A percentile compares a stretch with the other conserved stretches of the same genome.
These are phyloP conservation scores for Lepraria neglecta DNA, from an alignment of 495 filamentous ascomycete genomes.

Conservation along the genomic window DNA sequence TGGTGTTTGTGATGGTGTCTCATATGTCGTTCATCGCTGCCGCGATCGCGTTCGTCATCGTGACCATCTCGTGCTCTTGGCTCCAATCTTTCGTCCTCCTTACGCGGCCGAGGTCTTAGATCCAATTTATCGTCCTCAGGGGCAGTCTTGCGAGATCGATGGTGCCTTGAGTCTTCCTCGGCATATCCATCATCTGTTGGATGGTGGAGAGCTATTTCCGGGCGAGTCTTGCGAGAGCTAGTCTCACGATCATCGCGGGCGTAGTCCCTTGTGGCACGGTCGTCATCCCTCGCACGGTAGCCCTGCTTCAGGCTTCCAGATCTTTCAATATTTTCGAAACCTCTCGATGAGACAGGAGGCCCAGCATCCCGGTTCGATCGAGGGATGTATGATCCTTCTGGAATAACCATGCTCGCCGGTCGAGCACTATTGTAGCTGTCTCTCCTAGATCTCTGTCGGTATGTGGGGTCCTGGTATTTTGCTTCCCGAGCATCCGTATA, in stretches of 20 bases:
- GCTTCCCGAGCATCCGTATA: constrained; percentile 67
- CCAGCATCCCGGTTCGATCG: constrained; percentile 43
- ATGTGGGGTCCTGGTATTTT: constrained; percentile 56
- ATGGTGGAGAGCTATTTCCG: constrained; percentile 22
- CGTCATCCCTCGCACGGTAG: constrained; percentile 19
- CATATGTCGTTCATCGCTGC: constrained; percentile 20
- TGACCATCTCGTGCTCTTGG: constrained; percentile 27
- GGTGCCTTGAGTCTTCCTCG: constrained; percentile 21
- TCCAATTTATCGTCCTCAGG: constrained; percentile 19
- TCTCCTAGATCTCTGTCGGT: constrained; percentile 40
- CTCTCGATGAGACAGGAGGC: constrained; percentile 52
- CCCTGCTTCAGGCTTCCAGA: constrained; percentile 21
- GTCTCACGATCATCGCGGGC: constrained; percentile 23
- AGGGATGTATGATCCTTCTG: constrained; percentile 47
- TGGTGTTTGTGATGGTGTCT: constrained; percentile 22
- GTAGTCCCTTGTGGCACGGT: constrained; percentile 20
- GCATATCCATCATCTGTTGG: constrained; percentile 20
- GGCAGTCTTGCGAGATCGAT: constrained; percentile 22
- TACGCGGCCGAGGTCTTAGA: neutral
- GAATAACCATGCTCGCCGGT: constrained; percentile 58
- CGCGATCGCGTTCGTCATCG: constrained; percentile 25
- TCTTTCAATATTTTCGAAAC: constrained; percentile 52
- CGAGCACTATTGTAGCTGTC: constrained; percentile 47
- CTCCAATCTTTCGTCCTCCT: constrained; percentile 22
- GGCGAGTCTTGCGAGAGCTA: constrained; percentile 16